phyloP scores from a whole-genome alignment of 352 stramenopile genomes.

The Globisporangium iwayamae region DNA sequence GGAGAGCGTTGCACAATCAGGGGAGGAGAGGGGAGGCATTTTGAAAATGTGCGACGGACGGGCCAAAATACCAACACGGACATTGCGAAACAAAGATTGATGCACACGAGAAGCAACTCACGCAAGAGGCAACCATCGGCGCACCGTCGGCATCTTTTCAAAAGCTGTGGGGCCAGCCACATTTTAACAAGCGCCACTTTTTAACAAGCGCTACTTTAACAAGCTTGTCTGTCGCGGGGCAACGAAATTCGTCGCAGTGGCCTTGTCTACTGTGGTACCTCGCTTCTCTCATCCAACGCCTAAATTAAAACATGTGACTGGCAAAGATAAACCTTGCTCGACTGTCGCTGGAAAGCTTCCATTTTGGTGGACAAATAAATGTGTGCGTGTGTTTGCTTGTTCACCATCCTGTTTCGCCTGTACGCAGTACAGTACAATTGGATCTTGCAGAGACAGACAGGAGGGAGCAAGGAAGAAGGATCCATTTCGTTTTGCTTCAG shows the following conservation, averaged over 20 bases:
- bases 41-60: constrained; percentile 1
- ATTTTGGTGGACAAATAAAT: too few relatives aligned
- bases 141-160: not conserved
- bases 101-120: too few relatives aligned
- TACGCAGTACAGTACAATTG: too few relatives aligned
- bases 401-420: not conserved
- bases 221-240: not conserved
- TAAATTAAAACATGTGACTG: not conserved
- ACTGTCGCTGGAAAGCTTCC: too few relatives aligned
- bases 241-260: not conserved
- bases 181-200: not conserved
- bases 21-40: not conserved
- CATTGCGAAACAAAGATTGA: constrained; percentile 3
- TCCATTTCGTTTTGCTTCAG: not conserved
- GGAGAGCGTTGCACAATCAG: constrained; percentile 9
- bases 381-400: too few relatives aligned
- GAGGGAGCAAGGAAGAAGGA: too few relatives aligned
- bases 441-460: too few relatives aligned
- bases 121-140: not conserved
- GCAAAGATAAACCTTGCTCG: not conserved
- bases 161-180: not conserved
- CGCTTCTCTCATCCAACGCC: too few relatives aligned
- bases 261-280: not conserved
- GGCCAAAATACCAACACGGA: constrained; percentile 5
- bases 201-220: not conserved